Base-by-base conservation (phyloP, 768 basidiomycete genomes). In the Piloderma croceum region DNA sequence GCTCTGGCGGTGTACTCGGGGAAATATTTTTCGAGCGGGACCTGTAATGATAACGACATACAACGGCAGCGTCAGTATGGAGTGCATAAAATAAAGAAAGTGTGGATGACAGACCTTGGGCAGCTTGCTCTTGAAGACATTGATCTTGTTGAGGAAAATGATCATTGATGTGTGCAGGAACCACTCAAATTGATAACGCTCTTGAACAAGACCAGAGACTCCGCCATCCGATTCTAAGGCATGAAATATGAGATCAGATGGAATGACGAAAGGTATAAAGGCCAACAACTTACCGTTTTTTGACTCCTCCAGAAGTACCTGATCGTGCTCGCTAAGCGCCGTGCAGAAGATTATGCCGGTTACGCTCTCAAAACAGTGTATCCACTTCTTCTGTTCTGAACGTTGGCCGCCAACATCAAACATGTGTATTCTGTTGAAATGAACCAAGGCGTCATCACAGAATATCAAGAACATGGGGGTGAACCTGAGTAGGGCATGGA, bases 261-360 rank as follows among this genome's bases (percentile, higher is more conserved):
- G 18, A 15, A 18, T 39, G 24, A 11, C 9, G 33, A 21, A 36
- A 23, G 34, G 27, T 13, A 36, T 17, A 12, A 27, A n/a, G 21
- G 2, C 12, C 18, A 2, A 11, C 3, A 7, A 43, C 59, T 38
- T 39, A 44, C 65, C 53, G 65, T 62, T 12, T 45, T n/a, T n/a
- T n/a, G n/a, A n/a, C n/a, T 82, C 80, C 44, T 84, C 82, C 3
- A 84, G 61, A 4, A 83, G 55, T 1, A 83, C 81, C 54, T 85
- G 82, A 51, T 84, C 83, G 46, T 85, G 84, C 59, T 85, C 83
- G 46, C 74, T 77, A n/a, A 85, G 56, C 2, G 82, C 80, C 1
- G 81, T 81, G 52, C 82, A 83, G 52, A 84, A 85, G 47, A 85
- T 83, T 59, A 85, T 84, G 34, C 74, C 76, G n/a, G 82, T 84